Evolutionary conservation across 768 basidiomycete species (phyloP), one percentile per base, ranked within the genome.

Genomic region (Punctularia strigosozonata): DNA sequence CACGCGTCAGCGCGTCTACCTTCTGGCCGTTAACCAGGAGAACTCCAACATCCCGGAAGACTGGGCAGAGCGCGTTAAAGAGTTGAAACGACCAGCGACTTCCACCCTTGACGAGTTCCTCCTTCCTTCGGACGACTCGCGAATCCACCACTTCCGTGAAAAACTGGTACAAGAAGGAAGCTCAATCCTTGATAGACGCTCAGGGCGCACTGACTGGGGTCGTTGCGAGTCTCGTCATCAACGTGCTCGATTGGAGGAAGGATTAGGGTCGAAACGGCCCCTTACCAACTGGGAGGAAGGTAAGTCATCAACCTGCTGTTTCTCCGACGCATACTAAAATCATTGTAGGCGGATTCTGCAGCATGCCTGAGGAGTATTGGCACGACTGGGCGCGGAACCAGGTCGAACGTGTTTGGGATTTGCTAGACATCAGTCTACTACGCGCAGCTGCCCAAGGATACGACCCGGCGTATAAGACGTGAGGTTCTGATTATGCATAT

Each of bases 251-350:
- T 64, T 86, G 4, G 88, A 92, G 46, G 91, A 94, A 49, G 59
- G 65, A 5, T 61, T 97, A 22, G 92, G 92, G 3, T 62, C 72
- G 15, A 84, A 86, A 52, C 75, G 90, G 26, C 90, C 90, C 3
- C 61, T 94, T 17, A 95, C 92, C 0, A 78, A 75, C 57, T 97
- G 92, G 92, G 86, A 90, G 40, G 88, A 92, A 67, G 85, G 88
- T 75, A 54, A 46, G 65, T 42, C 14, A n/a, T n/a, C n/a, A n/a
- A n/a, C n/a, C 10, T 36, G 23, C 4, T 6, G 25, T 6, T 35
- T 10, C 13, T 28, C 10, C 1, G 31, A 34, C 36, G 2, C 26
- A n/a, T 24, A 2, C 22, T 44, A 10, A 13, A 32, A 36, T 17
- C 20, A 23, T 26, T 40, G 5, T 38, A 84, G 86, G 79, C 54